Evolutionary conservation across 176 grass and related monocot genomes (phyloP).

Genomic region (Raddia guianensis): DNA sequence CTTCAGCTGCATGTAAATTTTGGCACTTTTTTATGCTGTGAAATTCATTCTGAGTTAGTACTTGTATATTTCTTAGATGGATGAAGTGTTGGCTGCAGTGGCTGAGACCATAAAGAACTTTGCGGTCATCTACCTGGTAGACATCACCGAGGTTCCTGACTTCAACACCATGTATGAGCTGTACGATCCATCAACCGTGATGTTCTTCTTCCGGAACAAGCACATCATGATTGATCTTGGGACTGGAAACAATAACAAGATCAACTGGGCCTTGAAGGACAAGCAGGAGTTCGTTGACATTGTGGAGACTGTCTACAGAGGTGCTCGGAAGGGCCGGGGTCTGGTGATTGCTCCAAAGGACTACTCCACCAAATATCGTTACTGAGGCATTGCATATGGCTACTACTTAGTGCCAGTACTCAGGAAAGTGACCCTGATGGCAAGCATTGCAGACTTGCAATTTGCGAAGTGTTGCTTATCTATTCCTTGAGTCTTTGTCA

Average conservation of each 20-base stretch:
- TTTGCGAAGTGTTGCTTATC: not conserved
- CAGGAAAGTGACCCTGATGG: not conserved
- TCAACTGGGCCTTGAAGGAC: conserved; percentile 94
- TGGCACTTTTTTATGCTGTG: not conserved
- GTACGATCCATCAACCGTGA: conserved; percentile 84
- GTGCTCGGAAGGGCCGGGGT: conserved; percentile 69
- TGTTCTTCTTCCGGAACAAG: conserved; percentile 99
- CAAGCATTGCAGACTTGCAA: not conserved
- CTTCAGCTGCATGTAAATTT: conserved; percentile 18
- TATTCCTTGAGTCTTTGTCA: too few relatives aligned
- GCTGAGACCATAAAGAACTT: conserved; percentile 97
- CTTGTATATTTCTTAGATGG: conserved; percentile 58
- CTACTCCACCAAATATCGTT: conserved; percentile 84
- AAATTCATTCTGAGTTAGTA: not conserved
- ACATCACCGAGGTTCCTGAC: conserved; percentile 84
- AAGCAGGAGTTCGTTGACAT: conserved; percentile 96
- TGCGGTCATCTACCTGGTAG: conserved; percentile 77
- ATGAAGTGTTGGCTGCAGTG: conserved; percentile 74
- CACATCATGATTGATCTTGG: conserved; percentile 99
- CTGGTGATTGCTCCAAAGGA: conserved; percentile 79
- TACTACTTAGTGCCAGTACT: not conserved
- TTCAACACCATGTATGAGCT: conserved; percentile 97
- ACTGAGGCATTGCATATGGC: conserved; percentile 28
- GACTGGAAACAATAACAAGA: conserved; percentile 97
- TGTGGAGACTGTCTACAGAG: conserved; percentile 70